Conservation (phyloP, 1,284 basidiomycete species). For the Spongiforma sp. region DNA sequence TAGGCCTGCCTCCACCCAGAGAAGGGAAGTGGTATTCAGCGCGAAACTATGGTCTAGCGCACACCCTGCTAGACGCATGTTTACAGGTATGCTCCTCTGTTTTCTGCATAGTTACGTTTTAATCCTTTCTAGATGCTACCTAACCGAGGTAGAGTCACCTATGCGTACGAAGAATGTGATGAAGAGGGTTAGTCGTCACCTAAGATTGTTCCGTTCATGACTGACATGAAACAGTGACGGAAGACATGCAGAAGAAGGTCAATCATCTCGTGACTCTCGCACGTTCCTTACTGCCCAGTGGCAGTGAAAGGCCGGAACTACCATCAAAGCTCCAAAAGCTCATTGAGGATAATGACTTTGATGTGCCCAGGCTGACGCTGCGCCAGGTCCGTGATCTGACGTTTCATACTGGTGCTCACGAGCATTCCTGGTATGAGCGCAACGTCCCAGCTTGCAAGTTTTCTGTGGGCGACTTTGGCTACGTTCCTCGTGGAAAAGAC, state of each 20-base stretch:
- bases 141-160: constrained; percentile 33
- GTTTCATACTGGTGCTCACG: constrained; percentile 42
- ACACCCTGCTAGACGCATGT: constrained; percentile 44
- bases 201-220: neutral
- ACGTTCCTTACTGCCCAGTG: constrained; percentile 45
- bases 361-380: constrained; percentile 39
- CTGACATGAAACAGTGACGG: constrained; percentile 29
- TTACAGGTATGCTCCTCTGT: constrained; percentile 38
- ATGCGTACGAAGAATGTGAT: constrained; percentile 22
- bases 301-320: constrained; percentile 36
- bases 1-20: constrained; percentile 52
- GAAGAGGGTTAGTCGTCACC: constrained; percentile 22
- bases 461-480: constrained; percentile 52
- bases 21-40: constrained; percentile 42
- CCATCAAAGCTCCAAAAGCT: constrained; percentile 37
- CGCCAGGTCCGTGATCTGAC: constrained; percentile 45
- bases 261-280: constrained; percentile 44
- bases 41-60: constrained; percentile 50
- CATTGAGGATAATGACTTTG: constrained; percentile 39
- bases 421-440: constrained; percentile 48
- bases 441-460: constrained; percentile 46
- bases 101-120: neutral
- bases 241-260: constrained; percentile 39
- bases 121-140: constrained; percentile 42
- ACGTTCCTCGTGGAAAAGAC: constrained; percentile 41